phyloP scores from a whole-genome alignment of 345 rosid species.

The Eucalyptus regnans region DNA sequence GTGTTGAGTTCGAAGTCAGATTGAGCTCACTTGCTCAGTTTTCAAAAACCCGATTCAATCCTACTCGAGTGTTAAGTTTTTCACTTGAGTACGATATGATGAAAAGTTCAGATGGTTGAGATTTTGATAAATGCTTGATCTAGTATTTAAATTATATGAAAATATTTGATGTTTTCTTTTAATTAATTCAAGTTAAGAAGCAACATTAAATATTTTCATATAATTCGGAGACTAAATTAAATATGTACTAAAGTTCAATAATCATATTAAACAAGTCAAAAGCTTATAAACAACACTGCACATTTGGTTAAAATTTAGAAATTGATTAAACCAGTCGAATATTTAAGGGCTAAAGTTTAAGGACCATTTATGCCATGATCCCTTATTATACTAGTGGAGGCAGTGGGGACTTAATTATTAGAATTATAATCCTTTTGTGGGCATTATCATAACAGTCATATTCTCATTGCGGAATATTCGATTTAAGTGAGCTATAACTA shows the following conservation, averaged over 20 bases:
- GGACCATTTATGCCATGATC: accelerated
- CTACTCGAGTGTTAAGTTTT: background rate
- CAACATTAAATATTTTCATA: background rate
- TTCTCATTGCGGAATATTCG: accelerated
- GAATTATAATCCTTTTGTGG: background rate
- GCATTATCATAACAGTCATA: background rate
- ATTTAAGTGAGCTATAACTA: background rate
- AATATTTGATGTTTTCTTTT: accelerated
- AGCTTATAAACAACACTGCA: background rate
- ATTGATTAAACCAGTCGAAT: accelerated
- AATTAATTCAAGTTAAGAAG: no score
- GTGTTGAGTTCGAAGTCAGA: accelerated
- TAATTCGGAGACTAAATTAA: accelerated
- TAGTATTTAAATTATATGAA: background rate
- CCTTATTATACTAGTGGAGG: background rate
- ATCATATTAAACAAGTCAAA: accelerated
- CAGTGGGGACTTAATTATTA: accelerated
- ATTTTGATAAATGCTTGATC: accelerated
- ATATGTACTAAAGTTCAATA: background rate
- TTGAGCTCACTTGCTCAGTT: background rate
- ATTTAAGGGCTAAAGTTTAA: background rate
- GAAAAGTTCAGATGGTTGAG: background rate
- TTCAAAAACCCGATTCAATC: background rate
- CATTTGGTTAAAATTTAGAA: background rate
- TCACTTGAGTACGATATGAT: accelerated